Evolutionary conservation across 257 asterid species (phyloP).

Genomic region (Penstemon barbatus): DNA sequence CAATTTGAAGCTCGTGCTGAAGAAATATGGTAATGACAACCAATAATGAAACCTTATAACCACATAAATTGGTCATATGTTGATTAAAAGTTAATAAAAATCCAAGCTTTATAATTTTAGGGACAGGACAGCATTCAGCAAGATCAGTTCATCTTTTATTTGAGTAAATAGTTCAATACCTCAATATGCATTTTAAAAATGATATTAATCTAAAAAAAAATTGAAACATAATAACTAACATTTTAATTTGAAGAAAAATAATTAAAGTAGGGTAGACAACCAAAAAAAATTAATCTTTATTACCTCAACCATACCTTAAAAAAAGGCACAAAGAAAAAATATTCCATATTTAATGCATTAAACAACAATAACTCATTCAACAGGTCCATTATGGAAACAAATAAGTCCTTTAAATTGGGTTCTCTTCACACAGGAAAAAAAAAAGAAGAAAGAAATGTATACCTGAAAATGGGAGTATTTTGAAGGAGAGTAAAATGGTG

Average conservation of each 20-base stretch:
- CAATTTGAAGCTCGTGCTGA: background rate
- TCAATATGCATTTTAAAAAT: slow-evolving; percentile 17
- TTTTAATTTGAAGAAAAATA: background rate
- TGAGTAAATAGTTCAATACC: background rate
- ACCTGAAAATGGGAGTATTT: slow-evolving; percentile 53
- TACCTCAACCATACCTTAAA: background rate
- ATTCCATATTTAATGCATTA: background rate
- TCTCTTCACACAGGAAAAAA: background rate
- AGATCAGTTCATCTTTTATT: background rate
- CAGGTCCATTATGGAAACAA: background rate
- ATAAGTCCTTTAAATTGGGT: background rate
- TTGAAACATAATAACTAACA: background rate
- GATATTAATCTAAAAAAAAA: slow-evolving; percentile 7
- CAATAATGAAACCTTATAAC: slow-evolving; percentile 1
- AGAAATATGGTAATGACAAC: background rate
- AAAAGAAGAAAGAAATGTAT: background rate
- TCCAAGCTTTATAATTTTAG: background rate
- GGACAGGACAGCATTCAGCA: no score
- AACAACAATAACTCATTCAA: slow-evolving; percentile 3
- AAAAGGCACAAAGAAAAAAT: background rate
- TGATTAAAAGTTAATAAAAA: no score
- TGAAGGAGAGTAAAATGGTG: slow-evolving; percentile 42
- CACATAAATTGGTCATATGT: background rate
- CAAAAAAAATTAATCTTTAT: slow-evolving; percentile 15
- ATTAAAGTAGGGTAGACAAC: slow-evolving; percentile 7